A percentile compares a stretch with the other conserved stretches of the same genome.
phyloP scores from a whole-genome alignment of 306 rosid species.

The Cucumis hystrix region DNA sequence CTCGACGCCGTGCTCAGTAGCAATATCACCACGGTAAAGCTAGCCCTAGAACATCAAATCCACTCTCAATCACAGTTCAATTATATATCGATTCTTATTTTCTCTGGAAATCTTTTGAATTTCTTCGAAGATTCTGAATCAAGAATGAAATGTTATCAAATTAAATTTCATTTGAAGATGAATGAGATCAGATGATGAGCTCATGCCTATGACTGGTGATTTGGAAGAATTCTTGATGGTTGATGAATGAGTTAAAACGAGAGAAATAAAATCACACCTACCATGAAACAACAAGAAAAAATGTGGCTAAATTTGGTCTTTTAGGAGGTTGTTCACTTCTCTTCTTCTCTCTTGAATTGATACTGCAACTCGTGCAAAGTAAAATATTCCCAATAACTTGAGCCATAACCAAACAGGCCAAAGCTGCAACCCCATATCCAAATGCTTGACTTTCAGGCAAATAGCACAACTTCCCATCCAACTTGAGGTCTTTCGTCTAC shows the following conservation, averaged over 20 bases:
- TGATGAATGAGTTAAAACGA: neutral
- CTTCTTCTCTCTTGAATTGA: conserved; percentile 29
- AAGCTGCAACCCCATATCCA: conserved; percentile 57
- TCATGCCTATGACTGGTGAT: neutral
- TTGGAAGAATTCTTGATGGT: neutral
- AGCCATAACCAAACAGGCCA: conserved; percentile 38
- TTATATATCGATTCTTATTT: neutral
- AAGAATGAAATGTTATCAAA: neutral
- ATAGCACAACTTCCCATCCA: conserved; percentile 50
- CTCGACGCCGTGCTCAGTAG: conserved; percentile 48
- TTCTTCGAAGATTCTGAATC: neutral
- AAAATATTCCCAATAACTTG: conserved; percentile 44
- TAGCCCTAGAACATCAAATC: conserved; percentile 34
- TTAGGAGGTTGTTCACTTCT: conserved; percentile 20
- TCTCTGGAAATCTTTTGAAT: neutral
- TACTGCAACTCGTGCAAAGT: conserved; percentile 17
- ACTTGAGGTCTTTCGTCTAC: conserved; percentile 49
- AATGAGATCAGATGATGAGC: conserved; percentile 13
- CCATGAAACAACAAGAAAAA: conserved; percentile 63
- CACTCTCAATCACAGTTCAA: neutral
- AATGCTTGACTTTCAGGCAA: conserved; percentile 64
- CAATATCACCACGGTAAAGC: conserved; percentile 48
- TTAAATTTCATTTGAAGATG: neutral
- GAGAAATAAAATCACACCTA: conserved; percentile 19
- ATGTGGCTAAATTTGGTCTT: conserved; percentile 23